Percentiles rank a stretch among this genome's conserved stretches.
Conservation (phyloP, 225 moss, liverwort and hornwort genomes). For the Takakia lepidozioides region DNA sequence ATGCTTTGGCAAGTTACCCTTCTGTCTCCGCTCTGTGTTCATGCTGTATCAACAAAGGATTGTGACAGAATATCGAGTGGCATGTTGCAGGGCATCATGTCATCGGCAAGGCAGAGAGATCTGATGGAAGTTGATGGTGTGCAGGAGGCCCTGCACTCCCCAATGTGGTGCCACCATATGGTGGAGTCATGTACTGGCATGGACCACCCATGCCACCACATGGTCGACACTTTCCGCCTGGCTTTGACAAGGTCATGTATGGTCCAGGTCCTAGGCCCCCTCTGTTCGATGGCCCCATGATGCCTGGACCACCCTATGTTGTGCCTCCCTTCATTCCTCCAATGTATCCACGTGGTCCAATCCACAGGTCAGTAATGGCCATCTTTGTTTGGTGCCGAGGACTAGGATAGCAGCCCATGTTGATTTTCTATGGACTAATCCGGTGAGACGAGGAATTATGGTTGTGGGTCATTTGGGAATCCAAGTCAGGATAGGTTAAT, state of each 20-base stretch:
- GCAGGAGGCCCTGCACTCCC: conserved; percentile 15
- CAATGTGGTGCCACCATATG: conserved; percentile 17
- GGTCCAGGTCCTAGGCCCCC: conserved; percentile 13
- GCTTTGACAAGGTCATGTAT: conserved; percentile 23
- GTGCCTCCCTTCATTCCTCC: conserved; percentile 32
- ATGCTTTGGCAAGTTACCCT: background rate
- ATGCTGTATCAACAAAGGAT: background rate
- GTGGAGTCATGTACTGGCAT: conserved; percentile 36
- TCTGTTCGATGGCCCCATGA: conserved; percentile 17
- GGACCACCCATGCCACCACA: conserved; percentile 19
- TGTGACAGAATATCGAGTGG: no score
- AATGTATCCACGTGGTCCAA: conserved; percentile 17
- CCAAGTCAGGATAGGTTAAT: no score
- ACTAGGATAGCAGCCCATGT: no score
- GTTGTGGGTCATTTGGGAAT: no score
- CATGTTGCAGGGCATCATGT: no score
- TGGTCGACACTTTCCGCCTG: conserved; percentile 21
- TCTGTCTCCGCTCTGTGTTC: no score
- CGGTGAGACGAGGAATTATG: no score
- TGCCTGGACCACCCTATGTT: conserved; percentile 28
- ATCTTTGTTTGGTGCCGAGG: no score
- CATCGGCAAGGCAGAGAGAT: no score
- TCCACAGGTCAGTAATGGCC: conserved; percentile 35
- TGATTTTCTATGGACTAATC: no score
- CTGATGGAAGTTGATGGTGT: background rate